phyloP scores from a whole-genome alignment of 768 basidiomycete genomes.

The Cystobasidium onofrii region DNA sequence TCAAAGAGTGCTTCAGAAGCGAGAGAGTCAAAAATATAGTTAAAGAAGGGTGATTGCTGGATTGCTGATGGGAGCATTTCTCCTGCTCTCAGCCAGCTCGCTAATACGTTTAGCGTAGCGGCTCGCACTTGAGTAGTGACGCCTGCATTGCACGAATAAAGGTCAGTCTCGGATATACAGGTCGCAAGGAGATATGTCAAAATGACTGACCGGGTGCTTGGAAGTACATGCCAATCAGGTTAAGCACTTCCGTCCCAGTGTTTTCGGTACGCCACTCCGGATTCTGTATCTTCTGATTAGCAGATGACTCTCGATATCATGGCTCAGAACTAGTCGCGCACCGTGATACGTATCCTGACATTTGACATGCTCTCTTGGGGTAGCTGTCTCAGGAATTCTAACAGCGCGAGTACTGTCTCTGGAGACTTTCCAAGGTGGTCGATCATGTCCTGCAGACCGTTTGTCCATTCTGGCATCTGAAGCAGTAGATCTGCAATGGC shows the following conservation, averaged over 20 bases:
- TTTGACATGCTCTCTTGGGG: slow-evolving; percentile 83
- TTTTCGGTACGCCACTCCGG: slow-evolving; percentile 56
- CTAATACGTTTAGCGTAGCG: slow-evolving; percentile 74
- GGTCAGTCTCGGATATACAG: too few species aligned
- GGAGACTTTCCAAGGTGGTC: slow-evolving; percentile 77
- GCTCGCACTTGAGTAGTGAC: slow-evolving; percentile 67
- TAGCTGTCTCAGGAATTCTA: slow-evolving; percentile 81
- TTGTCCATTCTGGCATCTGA: slow-evolving; percentile 70
- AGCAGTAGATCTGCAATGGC: slow-evolving; percentile 83
- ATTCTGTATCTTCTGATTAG: background rate
- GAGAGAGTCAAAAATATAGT: slow-evolving; percentile 74
- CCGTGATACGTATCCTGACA: slow-evolving; percentile 76
- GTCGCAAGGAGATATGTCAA: background rate
- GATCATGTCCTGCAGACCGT: slow-evolving; percentile 71
- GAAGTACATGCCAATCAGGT: slow-evolving; percentile 76
- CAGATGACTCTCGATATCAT: background rate
- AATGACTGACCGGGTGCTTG: slow-evolving; percentile 65
- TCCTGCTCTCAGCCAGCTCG: slow-evolving; percentile 79
- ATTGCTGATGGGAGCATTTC: slow-evolving; percentile 63
- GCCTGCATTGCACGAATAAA: slow-evolving; percentile 51
- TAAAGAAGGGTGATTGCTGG: slow-evolving; percentile 68
- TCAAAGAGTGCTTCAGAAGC: slow-evolving; percentile 83
- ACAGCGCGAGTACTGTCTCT: slow-evolving; percentile 66
- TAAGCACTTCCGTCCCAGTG: slow-evolving; percentile 62
- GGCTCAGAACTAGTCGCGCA: slow-evolving; percentile 49